These are phyloP conservation scores for Fusarium pseudonygamai DNA, from an alignment of 2,329 filamentous ascomycete genomes.

Conservation along the genomic window DNA sequence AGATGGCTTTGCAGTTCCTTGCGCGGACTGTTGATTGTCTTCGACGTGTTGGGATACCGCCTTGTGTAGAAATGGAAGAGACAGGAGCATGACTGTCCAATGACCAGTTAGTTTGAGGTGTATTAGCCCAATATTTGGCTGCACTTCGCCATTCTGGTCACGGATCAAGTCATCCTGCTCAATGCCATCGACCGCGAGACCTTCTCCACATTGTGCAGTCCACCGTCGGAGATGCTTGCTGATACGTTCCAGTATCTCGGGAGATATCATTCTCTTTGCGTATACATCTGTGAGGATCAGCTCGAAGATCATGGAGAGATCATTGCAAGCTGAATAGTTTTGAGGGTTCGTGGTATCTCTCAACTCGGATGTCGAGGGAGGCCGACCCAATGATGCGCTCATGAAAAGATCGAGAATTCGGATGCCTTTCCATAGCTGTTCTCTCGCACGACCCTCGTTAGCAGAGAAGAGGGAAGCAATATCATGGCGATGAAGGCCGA, in stretches of 20 bases:
- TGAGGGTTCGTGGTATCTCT: constrained; percentile 36
- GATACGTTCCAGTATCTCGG: constrained; percentile 40
- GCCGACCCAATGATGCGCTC: constrained; percentile 47
- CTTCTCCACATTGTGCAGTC: constrained; percentile 33
- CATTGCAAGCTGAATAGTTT: constrained; percentile 43
- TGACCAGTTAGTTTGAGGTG: constrained; percentile 52
- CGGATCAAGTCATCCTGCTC: constrained; percentile 31
- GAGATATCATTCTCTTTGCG: constrained; percentile 45
- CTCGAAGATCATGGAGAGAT: constrained; percentile 51
- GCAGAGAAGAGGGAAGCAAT: constrained; percentile 42
- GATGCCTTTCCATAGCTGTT: constrained; percentile 48
- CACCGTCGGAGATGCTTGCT: constrained; percentile 39
- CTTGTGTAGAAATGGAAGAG: constrained; percentile 50
- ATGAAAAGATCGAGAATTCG: constrained; percentile 48
- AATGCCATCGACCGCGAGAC: constrained; percentile 34
- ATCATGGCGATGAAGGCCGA: constrained; percentile 46
- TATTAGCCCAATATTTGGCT: constrained; percentile 38
- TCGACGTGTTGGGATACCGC: constrained; percentile 39
- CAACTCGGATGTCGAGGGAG: constrained; percentile 46
- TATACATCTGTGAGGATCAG: constrained; percentile 49
- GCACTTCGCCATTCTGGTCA: constrained; percentile 25
- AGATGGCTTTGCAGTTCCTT: background rate
- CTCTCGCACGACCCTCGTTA: constrained; percentile 39
- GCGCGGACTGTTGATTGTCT: constrained; percentile 14
- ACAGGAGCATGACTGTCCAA: constrained; percentile 51